A percentile compares a stretch with the other conserved stretches of the same genome.
These are phyloP conservation scores for Botrytis pseudocinerea DNA, from an alignment of 2,329 filamentous ascomycete species.

Conservation along the genomic window DNA sequence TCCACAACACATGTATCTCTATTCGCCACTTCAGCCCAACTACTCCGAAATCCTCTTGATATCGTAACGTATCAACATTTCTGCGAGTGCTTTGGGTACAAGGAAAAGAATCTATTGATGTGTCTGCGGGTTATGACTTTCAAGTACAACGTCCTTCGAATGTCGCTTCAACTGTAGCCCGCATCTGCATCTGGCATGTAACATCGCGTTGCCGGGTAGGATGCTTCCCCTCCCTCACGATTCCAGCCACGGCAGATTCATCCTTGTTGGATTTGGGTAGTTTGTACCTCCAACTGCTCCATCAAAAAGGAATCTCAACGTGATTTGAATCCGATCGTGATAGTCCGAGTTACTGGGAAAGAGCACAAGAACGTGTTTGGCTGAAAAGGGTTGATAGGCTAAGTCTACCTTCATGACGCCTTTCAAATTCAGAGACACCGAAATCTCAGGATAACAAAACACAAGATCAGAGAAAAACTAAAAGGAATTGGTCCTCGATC, in stretches of 20 bases:
- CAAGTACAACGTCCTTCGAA: not conserved
- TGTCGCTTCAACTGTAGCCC: not conserved
- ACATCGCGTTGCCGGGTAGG: slow-evolving; percentile 11
- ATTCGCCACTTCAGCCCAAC: not conserved
- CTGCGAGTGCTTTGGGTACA: no score
- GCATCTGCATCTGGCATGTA: slow-evolving; percentile 1
- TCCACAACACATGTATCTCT: not conserved
- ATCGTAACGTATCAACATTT: not conserved
- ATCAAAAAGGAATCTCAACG: not conserved
- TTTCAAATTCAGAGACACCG: not conserved
- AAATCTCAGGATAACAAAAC: not conserved
- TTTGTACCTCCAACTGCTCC: not conserved
- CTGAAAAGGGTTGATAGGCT: not conserved
- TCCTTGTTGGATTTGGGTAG: not conserved
- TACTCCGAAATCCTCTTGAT: not conserved
- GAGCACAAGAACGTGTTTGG: slow-evolving; percentile 9
- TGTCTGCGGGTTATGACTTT: not conserved
- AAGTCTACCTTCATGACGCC: no score
- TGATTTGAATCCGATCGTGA: slow-evolving; percentile 6
- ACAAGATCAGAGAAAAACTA: no score
- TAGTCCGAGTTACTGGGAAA: slow-evolving; percentile 2
- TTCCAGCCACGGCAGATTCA: not conserved
- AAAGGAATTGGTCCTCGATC: no score
- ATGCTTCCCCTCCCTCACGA: not conserved
- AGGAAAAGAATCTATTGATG: not conserved